Base-by-base conservation (phyloP, 129 eudicot genomes). In the Artemisia annua region DNA sequence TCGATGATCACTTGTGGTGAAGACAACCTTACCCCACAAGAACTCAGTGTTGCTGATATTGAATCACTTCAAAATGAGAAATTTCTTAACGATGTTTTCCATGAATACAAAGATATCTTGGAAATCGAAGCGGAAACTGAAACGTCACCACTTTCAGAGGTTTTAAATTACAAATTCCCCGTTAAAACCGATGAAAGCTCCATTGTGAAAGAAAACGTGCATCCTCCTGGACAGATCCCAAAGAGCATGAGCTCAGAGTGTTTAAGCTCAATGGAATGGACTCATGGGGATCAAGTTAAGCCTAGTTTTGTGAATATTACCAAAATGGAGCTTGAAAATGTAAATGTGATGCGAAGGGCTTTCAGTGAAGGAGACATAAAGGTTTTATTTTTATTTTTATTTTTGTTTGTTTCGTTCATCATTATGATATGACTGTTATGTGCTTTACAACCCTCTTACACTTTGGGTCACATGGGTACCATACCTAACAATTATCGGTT, bases 321-420 rank as follows among this genome's bases (percentile, higher is more conserved):
- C 18, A 91, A 83, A 28, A 8, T 88, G 76, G 91, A 88, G 70
- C 83, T 90, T 53, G 88, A 73, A 44, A 69, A 83, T 74, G 88
- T 65, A 63, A 82, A 86, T 81, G 89, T 87, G 52, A 88, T 94
- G 96, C 87, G 99, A 73, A 83, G 99, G 78, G 90, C 99, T 17
- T 90, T 71, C 78, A 90, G 99, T 72, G 97, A 90, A 80, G 91
- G 99, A 77, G 99, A 95, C 83, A 90, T 95, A 56, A 86, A 90
- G 97, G 99, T 95, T 83, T 60, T 22, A 0, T 77, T n/a, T n/a
- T n/a, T 48, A 63, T 49, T 76, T 63, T 53, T 76, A 28, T 55
- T 81, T 48, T 35, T 48, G 28, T 26, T 56, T 70, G 4, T 19
- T 50, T 19, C 28, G 39, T 63, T 77, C 10, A n/a, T 11, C 55